These are phyloP conservation scores for Litsea cubeba DNA, from an alignment of 164 flowering plant species.

Conservation along the genomic window DNA sequence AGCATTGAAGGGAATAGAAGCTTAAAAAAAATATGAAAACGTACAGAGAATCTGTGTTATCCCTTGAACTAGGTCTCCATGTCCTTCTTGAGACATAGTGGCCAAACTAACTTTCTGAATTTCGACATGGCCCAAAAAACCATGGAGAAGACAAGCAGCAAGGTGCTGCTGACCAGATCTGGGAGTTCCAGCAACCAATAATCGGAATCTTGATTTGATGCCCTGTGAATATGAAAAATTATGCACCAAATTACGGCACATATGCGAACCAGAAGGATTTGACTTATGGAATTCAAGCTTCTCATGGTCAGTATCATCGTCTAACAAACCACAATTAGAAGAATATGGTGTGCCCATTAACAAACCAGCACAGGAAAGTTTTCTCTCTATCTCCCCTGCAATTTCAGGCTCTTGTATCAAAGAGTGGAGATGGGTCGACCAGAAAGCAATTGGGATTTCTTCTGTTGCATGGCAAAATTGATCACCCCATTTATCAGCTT, in stretches of 20 bases:
- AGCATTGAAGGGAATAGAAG: neutral
- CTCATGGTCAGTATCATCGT: conserved; percentile 22
- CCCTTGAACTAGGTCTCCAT: conserved; percentile 75
- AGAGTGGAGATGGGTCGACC: conserved; percentile 54
- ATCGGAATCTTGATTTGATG: conserved; percentile 52
- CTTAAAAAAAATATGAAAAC: conserved; percentile 12
- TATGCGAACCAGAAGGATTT: conserved; percentile 13
- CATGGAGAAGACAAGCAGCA: conserved; percentile 82
- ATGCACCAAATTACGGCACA: conserved; percentile 17
- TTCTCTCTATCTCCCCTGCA: conserved; percentile 44
- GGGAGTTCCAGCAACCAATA: conserved; percentile 74
- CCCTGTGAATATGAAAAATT: conserved; percentile 26
- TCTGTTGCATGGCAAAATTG: conserved; percentile 46
- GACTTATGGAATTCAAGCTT: conserved; percentile 17
- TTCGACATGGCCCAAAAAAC: conserved; percentile 69
- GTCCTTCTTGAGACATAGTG: conserved; percentile 84
- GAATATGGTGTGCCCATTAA: conserved; percentile 28
- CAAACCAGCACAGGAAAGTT: conserved; percentile 43
- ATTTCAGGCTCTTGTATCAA: conserved; percentile 53
- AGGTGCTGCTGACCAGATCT: conserved; percentile 84
- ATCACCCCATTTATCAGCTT: conserved; percentile 38
- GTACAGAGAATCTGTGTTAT: conserved; percentile 65
- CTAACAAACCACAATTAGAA: conserved; percentile 25
- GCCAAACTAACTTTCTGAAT: conserved; percentile 83
- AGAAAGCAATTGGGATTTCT: conserved; percentile 37